These are phyloP conservation scores for Zymoseptoria crescenta DNA, from an alignment of 2,329 filamentous ascomycete species.

Conservation along the genomic window DNA sequence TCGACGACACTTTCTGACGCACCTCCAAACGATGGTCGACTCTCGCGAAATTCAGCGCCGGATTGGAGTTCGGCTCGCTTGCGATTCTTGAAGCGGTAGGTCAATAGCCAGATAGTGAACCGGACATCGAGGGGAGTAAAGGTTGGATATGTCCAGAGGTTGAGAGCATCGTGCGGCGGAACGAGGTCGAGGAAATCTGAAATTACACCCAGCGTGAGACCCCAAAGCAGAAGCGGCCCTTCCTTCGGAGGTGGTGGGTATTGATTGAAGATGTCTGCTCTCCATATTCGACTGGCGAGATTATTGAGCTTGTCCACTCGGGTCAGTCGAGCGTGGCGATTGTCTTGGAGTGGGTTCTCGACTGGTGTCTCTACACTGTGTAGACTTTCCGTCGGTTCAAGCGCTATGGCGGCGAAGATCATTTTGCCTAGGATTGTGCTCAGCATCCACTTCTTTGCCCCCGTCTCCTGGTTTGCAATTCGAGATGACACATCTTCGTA, in stretches of 20 bases:
- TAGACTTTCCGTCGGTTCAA: slow-evolving; percentile 54
- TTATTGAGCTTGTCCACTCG: slow-evolving; percentile 9
- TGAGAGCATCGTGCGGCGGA: slow-evolving; percentile 54
- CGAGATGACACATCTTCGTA: slow-evolving; percentile 58
- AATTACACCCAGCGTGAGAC: slow-evolving; percentile 58
- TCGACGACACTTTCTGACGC: slow-evolving; percentile 18
- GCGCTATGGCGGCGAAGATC: slow-evolving; percentile 57
- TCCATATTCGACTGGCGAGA: slow-evolving; percentile 13
- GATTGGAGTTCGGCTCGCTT: slow-evolving; percentile 36
- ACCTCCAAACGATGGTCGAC: slow-evolving; percentile 21
- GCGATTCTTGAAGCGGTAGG: slow-evolving; percentile 48
- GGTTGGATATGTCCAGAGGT: slow-evolving; percentile 60
- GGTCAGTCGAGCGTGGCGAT: slow-evolving; percentile 17
- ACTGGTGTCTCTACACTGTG: slow-evolving; percentile 40
- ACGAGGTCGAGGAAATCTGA: slow-evolving; percentile 61
- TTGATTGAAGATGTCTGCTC: slow-evolving; percentile 24
- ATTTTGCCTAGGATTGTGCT: slow-evolving; percentile 55
- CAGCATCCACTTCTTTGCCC: slow-evolving; percentile 48
- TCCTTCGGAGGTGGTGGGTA: slow-evolving; percentile 29
- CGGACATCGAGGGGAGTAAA: slow-evolving; percentile 57
- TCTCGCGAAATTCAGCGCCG: slow-evolving; percentile 19
- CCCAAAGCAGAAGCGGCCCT: slow-evolving; percentile 56
- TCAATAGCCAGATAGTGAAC: slow-evolving; percentile 52
- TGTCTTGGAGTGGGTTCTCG: slow-evolving; percentile 19
- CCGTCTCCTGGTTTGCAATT: slow-evolving; percentile 49